These are phyloP conservation scores for Nicotiana paniculata DNA, from an alignment of 257 asterid species.

Conservation along the genomic window DNA sequence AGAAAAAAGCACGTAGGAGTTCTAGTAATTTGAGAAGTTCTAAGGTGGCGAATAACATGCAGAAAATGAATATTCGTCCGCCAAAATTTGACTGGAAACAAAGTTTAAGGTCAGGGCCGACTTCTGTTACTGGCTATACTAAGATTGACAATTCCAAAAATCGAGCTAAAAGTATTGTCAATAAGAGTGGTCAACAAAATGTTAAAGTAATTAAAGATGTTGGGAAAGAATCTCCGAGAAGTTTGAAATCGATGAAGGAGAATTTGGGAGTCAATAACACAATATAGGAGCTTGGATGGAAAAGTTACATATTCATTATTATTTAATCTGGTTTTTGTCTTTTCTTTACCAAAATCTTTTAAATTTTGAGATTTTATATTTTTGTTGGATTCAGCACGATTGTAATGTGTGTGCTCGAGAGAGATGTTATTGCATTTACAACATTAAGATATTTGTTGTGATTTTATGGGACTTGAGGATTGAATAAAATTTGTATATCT, in stretches of 20 bases:
- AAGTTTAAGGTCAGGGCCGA: slow-evolving; percentile 42
- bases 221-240: no score
- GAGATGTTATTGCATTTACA: no score
- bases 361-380: neutral
- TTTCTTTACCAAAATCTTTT: neutral
- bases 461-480: no score
- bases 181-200: neutral
- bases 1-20: slow-evolving; percentile 27
- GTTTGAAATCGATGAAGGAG: neutral
- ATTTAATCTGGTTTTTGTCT: neutral
- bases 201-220: neutral
- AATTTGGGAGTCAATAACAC: slow-evolving; percentile 12
- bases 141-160: neutral
- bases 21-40: neutral
- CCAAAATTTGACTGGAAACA: slow-evolving; percentile 48
- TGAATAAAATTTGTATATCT: no score
- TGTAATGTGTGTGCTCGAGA: no score
- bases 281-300: slow-evolving; percentile 28
- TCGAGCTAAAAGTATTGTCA: neutral
- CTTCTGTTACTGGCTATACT: neutral
- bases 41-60: neutral
- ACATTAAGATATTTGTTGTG: no score
- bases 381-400: no score
- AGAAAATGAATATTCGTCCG: neutral
- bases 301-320: neutral